phyloP scores from a whole-genome alignment of 148 eudicot genomes.

The Camellia granthamiana region DNA sequence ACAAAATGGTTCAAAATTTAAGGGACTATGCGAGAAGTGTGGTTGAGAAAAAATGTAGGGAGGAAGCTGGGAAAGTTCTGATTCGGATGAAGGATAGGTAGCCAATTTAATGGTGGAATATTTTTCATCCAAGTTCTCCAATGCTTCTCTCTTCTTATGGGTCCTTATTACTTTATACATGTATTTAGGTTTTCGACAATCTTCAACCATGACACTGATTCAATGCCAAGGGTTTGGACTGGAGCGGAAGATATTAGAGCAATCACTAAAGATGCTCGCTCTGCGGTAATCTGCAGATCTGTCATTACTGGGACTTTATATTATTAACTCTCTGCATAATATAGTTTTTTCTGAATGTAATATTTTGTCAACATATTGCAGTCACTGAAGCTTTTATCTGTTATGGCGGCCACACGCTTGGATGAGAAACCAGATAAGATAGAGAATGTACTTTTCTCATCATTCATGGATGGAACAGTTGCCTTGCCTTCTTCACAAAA shows the following conservation, averaged over 20 bases:
- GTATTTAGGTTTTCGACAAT: slow-evolving; percentile 34
- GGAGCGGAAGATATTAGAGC: slow-evolving; percentile 47
- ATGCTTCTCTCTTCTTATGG: neutral
- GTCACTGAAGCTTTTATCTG: slow-evolving; percentile 44
- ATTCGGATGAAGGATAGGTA: slow-evolving; percentile 55
- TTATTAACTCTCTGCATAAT: neutral
- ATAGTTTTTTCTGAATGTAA: neutral
- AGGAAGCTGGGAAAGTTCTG: slow-evolving; percentile 44
- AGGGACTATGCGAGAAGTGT: slow-evolving; percentile 32
- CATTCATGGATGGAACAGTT: slow-evolving; percentile 27
- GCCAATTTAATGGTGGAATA: neutral
- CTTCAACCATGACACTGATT: slow-evolving; percentile 46
- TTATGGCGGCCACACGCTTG: slow-evolving; percentile 44
- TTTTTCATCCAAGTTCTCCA: neutral
- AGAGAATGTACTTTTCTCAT: slow-evolving; percentile 30
- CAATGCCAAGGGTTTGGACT: slow-evolving; percentile 56
- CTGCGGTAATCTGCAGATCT: slow-evolving; percentile 27
- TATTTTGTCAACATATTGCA: slow-evolving; percentile 18
- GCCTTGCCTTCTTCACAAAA: slow-evolving; percentile 6
- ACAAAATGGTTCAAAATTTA: slow-evolving; percentile 29
- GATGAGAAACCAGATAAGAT: slow-evolving; percentile 39
- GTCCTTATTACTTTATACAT: slow-evolving; percentile 6
- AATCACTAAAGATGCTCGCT: slow-evolving; percentile 39
- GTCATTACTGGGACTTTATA: neutral
- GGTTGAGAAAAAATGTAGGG: slow-evolving; percentile 40